Conservation (phyloP, 1,284 basidiomycete species). For the Phellopilus nigrolimitatus region DNA sequence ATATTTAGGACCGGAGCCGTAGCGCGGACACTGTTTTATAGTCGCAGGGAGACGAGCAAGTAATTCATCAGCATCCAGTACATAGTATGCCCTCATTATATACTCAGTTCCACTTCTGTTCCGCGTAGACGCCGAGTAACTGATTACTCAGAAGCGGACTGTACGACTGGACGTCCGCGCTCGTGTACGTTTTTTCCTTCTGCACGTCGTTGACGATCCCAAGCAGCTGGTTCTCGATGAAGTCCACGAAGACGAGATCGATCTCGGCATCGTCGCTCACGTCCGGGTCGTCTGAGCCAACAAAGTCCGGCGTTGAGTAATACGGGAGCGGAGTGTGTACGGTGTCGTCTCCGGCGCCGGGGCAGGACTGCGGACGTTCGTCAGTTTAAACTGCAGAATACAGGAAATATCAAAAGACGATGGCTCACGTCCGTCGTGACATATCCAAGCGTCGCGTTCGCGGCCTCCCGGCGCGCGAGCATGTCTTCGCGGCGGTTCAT, state of each 20-base stretch:
- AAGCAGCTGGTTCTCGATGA: constrained; percentile 52
- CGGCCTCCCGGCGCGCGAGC: background rate
- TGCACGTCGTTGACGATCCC: constrained; percentile 51
- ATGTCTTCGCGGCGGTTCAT: constrained; percentile 36
- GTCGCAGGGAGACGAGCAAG: background rate
- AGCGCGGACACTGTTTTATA: too few relatives aligned
- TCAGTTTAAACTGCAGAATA: background rate
- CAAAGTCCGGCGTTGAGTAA: constrained; percentile 50
- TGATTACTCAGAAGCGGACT: constrained; percentile 44
- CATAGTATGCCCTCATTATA: too few relatives aligned
- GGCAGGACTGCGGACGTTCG: constrained; percentile 25
- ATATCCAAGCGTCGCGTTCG: constrained; percentile 41
- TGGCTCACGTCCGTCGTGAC: constrained; percentile 63
- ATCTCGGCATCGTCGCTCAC: constrained; percentile 44
- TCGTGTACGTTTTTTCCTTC: constrained; percentile 41
- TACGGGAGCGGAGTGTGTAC: constrained; percentile 54
- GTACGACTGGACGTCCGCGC: constrained; percentile 47
- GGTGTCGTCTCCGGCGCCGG: constrained; percentile 67
- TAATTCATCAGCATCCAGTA: background rate
- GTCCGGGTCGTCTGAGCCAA: constrained; percentile 48
- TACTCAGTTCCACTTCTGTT: constrained; percentile 48
- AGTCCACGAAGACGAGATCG: constrained; percentile 69
- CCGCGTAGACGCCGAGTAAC: constrained; percentile 58
- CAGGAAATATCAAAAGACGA: constrained; percentile 5
- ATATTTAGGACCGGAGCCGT: too few relatives aligned